Evolutionary conservation across 2,329 filamentous ascomycete species (phyloP), one percentile per base, ranked within the genome.

Genomic region (Apiospora koreana): DNA sequence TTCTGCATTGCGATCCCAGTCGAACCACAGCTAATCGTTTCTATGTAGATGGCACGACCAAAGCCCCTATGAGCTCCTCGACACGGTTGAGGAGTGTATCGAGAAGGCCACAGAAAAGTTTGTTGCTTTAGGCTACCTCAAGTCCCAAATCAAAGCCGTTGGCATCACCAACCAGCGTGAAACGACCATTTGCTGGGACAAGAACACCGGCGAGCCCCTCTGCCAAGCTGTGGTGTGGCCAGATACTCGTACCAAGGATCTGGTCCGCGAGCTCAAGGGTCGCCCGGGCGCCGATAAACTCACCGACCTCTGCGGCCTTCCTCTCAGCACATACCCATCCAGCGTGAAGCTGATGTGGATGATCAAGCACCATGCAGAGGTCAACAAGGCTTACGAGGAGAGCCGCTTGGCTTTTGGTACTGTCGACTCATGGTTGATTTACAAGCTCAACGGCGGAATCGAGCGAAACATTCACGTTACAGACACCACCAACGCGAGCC

Each of bases 131-230:
- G 94, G 94, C 71, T 88, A 94, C 81, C 85, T 87, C 35, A 85
- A 87, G 71, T 86, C 87, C 68, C 88, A 92, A 75, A 93, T 97
- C 77, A 92, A 89, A 79, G 88, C 92, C 14, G 86, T 97, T 74
- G 94, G 94, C 70, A 93, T 97, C 79, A 97, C 94, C 71, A 97
- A 95, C 82, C 94, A 97, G 84, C 91, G 94, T 79, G 94, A 97
- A 81, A 97, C 94, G 1, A 93, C 92, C 1, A 86, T 97, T 1
- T 91, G 94, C 35, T 97, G 94, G 94, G 93, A 97, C 80, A 88
- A 86, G 76, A 86, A 88, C 74, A 96, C 93, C 0, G 94, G 94
- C 73, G 88, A 96, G 79, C 90, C 94, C 4, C 84, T 97, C 21
- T 88, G 93, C 83, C 94, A 95, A 77, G 94, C 94, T 70, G 92